Conservation (phyloP, 1,139 yeast species). For the Geotrichum klebahnii region DNA sequence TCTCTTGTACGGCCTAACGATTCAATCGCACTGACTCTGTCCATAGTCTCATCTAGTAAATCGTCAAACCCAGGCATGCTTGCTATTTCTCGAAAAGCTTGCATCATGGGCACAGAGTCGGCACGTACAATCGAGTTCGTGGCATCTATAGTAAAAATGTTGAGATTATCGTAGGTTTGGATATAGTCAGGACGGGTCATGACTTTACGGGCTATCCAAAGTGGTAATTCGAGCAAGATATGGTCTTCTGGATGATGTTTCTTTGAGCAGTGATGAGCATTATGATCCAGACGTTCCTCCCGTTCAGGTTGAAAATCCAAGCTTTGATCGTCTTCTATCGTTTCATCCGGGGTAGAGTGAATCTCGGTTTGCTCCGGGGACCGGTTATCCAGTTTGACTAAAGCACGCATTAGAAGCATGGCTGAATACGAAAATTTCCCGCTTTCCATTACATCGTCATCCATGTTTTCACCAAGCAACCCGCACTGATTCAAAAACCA, state of each 20-base stretch:
- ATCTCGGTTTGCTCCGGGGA: slow-evolving; percentile 29
- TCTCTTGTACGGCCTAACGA: slow-evolving; percentile 78
- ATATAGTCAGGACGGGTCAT: slow-evolving; percentile 84
- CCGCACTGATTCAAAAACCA: slow-evolving; percentile 87
- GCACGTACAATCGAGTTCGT: slow-evolving; percentile 67
- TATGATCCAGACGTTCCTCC: no score
- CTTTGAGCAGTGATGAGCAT: no score
- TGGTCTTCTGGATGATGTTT: no score
- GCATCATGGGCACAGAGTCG: slow-evolving; percentile 84
- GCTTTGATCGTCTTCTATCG: no score
- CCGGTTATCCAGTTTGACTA: slow-evolving; percentile 62
- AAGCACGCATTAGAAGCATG: slow-evolving; percentile 66
- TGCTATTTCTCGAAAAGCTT: slow-evolving; percentile 78
- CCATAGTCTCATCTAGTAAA: slow-evolving; percentile 63
- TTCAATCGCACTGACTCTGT: slow-evolving; percentile 71
- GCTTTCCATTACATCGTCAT: slow-evolving; percentile 82
- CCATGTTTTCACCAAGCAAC: slow-evolving; percentile 70
- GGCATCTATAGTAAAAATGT: slow-evolving; percentile 74
- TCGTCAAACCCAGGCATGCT: slow-evolving; percentile 67
- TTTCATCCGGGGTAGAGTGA: no score
- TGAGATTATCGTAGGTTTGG: slow-evolving; percentile 67
- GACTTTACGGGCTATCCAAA: slow-evolving; percentile 79
- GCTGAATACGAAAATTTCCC: slow-evolving; percentile 78
- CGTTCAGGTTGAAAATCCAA: no score
- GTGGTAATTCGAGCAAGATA: slow-evolving; percentile 64